A percentile compares a stretch with the other conserved stretches of the same genome.
phyloP scores from a whole-genome alignment of 2,329 filamentous ascomycete genomes.

The Exophiala aquamarina region DNA sequence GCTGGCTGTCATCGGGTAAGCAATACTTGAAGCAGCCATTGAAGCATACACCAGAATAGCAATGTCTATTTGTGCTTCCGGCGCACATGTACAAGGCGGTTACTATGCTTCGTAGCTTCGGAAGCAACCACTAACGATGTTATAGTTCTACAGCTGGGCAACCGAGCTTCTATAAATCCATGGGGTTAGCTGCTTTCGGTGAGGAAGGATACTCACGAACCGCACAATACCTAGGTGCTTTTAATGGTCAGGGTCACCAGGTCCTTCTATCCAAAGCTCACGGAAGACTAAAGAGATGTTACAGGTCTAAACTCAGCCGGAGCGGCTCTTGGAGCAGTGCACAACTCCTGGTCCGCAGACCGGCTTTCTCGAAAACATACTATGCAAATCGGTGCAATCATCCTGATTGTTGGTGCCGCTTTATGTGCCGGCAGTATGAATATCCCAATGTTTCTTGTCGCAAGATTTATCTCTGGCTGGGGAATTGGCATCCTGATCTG shows the following conservation, averaged over 20 bases:
- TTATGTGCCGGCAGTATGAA: conserved; percentile 42
- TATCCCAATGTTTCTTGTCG: conserved; percentile 24
- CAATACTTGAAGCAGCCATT: too few species aligned
- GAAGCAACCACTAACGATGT: too few species aligned
- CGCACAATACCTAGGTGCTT: conserved; percentile 43
- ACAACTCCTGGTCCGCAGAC: conserved; percentile 39
- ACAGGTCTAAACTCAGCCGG: conserved; percentile 40
- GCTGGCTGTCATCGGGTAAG: conserved; percentile 38
- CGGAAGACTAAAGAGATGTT: too few species aligned
- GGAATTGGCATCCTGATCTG: not conserved
- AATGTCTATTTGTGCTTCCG: too few species aligned
- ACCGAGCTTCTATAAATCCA: conserved; percentile 45
- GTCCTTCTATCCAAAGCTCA: too few species aligned
- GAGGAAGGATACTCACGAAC: conserved; percentile 44
- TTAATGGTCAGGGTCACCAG: conserved; percentile 36
- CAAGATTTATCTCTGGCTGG: conserved; percentile 14
- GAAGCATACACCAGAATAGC: too few species aligned
- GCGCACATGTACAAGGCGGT: too few species aligned
- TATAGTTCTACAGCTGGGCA: conserved; percentile 42
- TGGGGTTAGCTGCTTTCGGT: conserved; percentile 38
- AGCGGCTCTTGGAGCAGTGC: conserved; percentile 37
- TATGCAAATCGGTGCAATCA: conserved; percentile 32
- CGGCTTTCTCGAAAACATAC: conserved; percentile 42
- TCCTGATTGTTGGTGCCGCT: conserved; percentile 33
- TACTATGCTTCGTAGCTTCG: too few species aligned